A percentile compares a stretch with the other conserved stretches of the same genome.
phyloP scores from a whole-genome alignment of 2,329 filamentous ascomycete species.

The Cercospora sp. region DNA sequence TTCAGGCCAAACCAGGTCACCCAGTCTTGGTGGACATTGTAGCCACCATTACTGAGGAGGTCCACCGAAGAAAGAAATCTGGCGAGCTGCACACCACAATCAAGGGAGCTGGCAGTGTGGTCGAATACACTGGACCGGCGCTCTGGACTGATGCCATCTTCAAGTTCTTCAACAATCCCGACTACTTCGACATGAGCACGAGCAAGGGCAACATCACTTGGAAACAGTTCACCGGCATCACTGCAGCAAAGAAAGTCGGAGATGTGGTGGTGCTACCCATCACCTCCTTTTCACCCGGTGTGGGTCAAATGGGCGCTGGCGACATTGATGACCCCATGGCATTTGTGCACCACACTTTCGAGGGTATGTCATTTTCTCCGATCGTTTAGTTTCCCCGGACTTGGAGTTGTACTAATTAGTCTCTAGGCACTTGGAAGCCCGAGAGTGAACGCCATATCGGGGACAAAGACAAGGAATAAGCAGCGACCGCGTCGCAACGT shows the following conservation, averaged over 20 bases:
- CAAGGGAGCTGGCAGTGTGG: slow-evolving; percentile 62
- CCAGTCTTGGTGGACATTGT: slow-evolving; percentile 88
- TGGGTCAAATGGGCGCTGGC: slow-evolving; percentile 87
- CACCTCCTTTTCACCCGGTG: slow-evolving; percentile 94
- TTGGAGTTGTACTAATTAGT: slow-evolving; percentile 14
- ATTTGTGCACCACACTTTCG: slow-evolving; percentile 95
- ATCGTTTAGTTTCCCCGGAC: neutral
- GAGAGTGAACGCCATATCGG: slow-evolving; percentile 71
- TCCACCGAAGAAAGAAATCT: slow-evolving; percentile 68
- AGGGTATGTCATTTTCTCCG: slow-evolving; percentile 62
- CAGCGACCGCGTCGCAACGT: slow-evolving; percentile 1
- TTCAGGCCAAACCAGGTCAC: slow-evolving; percentile 92
- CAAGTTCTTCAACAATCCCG: slow-evolving; percentile 86
- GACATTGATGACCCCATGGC: slow-evolving; percentile 92
- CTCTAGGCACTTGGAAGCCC: slow-evolving; percentile 72
- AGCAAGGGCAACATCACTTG: slow-evolving; percentile 76
- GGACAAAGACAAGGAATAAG: slow-evolving; percentile 27
- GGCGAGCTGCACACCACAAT: slow-evolving; percentile 61
- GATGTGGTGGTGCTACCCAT: slow-evolving; percentile 94
- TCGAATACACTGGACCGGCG: slow-evolving; percentile 92
- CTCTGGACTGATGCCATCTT: slow-evolving; percentile 94
- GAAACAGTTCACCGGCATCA: slow-evolving; percentile 86
- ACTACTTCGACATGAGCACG: slow-evolving; percentile 78
- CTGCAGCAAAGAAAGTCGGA: slow-evolving; percentile 77
- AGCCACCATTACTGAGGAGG: slow-evolving; percentile 78